Evolutionary conservation across 75 land plant species (phyloP).

Genomic region (Larix kaempferi): DNA sequence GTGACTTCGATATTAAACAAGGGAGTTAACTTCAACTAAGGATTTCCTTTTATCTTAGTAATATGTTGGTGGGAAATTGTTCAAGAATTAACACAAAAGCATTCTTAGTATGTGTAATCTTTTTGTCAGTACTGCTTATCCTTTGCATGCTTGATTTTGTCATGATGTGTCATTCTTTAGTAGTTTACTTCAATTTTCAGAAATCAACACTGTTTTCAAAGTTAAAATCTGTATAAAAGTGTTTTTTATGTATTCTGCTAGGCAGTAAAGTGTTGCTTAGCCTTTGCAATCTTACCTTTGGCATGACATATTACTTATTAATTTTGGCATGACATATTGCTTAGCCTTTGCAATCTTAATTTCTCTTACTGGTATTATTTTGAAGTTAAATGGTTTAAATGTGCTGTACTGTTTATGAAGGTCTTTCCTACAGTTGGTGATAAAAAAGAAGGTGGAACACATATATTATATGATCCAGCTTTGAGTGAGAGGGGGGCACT

Average conservation of each 20-base stretch:
- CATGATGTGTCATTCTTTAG: not conserved
- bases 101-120: not conserved
- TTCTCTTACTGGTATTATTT: not conserved
- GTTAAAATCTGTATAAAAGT: too few relatives aligned
- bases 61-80: not conserved
- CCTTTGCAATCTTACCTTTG: not conserved
- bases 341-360: too few relatives aligned
- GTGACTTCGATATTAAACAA: not conserved
- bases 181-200: too few relatives aligned
- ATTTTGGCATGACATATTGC: too few relatives aligned
- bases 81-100: not conserved
- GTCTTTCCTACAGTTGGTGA: conserved; percentile 93
- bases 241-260: too few relatives aligned
- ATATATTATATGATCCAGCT: conserved; percentile 89
- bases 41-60: not conserved
- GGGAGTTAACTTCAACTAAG: not conserved
- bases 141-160: not conserved
- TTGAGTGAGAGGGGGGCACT: conserved; percentile 95
- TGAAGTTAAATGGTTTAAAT: not conserved
- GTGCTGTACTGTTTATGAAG: conserved; percentile 21
- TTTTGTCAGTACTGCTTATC: not conserved
- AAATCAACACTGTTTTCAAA: too few relatives aligned
- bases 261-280: not conserved
- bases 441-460: conserved; percentile 89
- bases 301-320: too few relatives aligned